These are phyloP conservation scores for Saururus chinensis DNA, from an alignment of 164 flowering plant genomes.

Conservation along the genomic window DNA sequence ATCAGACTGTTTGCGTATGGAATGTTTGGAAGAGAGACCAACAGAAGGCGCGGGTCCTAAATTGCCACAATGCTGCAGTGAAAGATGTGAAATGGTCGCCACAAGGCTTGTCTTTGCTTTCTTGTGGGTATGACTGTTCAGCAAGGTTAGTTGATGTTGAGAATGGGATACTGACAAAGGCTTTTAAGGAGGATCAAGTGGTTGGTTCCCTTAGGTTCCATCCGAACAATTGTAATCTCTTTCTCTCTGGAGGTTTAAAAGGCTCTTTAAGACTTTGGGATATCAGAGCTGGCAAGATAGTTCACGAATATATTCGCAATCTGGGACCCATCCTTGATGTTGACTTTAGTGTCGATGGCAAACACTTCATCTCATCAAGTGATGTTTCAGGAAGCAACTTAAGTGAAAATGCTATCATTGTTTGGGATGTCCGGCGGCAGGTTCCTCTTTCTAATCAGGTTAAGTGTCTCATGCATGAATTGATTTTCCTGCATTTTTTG, in stretches of 20 bases:
- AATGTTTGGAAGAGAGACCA: slow-evolving; percentile 73
- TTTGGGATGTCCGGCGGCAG: slow-evolving; percentile 82
- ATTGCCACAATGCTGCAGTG: slow-evolving; percentile 63
- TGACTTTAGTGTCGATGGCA: slow-evolving; percentile 57
- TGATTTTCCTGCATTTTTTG: not conserved
- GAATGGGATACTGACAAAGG: slow-evolving; percentile 52
- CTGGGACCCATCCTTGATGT: slow-evolving; percentile 78
- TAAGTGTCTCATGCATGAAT: no score
- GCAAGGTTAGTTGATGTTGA: slow-evolving; percentile 74
- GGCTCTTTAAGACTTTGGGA: slow-evolving; percentile 79
- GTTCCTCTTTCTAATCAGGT: slow-evolving; percentile 93
- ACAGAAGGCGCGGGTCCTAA: slow-evolving; percentile 42
- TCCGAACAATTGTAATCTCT: slow-evolving; percentile 53
- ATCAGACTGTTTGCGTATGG: slow-evolving; percentile 66
- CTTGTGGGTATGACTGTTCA: slow-evolving; percentile 86
- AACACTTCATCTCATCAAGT: slow-evolving; percentile 70
- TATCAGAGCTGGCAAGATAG: slow-evolving; percentile 50
- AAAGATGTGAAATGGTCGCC: slow-evolving; percentile 82
- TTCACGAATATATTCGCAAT: slow-evolving; percentile 45
- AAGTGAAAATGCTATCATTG: slow-evolving; percentile 79
- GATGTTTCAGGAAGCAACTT: slow-evolving; percentile 61
- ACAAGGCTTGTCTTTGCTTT: slow-evolving; percentile 58
- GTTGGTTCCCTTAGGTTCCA: slow-evolving; percentile 66
- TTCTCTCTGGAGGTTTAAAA: slow-evolving; percentile 75
- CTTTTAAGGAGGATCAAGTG: slow-evolving; percentile 63